Evolutionary conservation across 2,329 filamentous ascomycete genomes (phyloP).

Genomic region (Hypoxylon sp.): DNA sequence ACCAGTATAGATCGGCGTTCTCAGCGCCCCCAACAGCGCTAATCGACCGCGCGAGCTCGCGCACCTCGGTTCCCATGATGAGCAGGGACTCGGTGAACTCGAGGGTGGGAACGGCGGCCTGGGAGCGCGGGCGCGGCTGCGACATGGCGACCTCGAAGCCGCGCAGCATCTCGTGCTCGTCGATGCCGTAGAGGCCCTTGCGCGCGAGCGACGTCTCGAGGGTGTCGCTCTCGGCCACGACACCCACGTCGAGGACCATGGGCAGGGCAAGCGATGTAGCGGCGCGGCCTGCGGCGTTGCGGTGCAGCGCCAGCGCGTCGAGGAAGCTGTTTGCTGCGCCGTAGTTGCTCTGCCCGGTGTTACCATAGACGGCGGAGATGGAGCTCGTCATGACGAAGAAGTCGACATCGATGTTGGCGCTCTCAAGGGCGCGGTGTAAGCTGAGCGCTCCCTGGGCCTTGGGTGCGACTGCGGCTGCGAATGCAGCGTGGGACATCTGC

Average conservation of each 20-base stretch:
- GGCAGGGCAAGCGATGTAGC: constrained; percentile 46
- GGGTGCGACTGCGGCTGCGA: constrained; percentile 29
- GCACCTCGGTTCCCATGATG: constrained; percentile 47
- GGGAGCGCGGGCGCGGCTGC: background rate
- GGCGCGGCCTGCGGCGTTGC: constrained; percentile 46
- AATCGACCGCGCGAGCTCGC: constrained; percentile 37
- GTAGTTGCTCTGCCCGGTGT: constrained; percentile 56
- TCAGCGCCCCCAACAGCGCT: background rate
- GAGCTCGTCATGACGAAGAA: constrained; percentile 58
- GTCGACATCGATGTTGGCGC: constrained; percentile 50
- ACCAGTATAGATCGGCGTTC: constrained; percentile 49
- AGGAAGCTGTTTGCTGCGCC: constrained; percentile 55
- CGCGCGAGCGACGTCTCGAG: constrained; percentile 32
- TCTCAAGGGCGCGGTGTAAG: constrained; percentile 32
- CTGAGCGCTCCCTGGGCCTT: constrained; percentile 42
- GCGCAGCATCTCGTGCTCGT: constrained; percentile 43
- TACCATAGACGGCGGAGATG: constrained; percentile 52
- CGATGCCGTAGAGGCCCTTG: constrained; percentile 43
- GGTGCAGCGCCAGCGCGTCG: constrained; percentile 52
- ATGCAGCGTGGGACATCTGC: constrained; percentile 23
- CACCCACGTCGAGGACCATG: constrained; percentile 54
- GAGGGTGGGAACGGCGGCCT: background rate
- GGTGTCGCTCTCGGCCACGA: constrained; percentile 48
- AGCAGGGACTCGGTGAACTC: constrained; percentile 28
- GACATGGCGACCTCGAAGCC: constrained; percentile 50